Evolutionary conservation across 352 stramenopile genomes (phyloP).

Genomic region (Phytophthora vignae): DNA sequence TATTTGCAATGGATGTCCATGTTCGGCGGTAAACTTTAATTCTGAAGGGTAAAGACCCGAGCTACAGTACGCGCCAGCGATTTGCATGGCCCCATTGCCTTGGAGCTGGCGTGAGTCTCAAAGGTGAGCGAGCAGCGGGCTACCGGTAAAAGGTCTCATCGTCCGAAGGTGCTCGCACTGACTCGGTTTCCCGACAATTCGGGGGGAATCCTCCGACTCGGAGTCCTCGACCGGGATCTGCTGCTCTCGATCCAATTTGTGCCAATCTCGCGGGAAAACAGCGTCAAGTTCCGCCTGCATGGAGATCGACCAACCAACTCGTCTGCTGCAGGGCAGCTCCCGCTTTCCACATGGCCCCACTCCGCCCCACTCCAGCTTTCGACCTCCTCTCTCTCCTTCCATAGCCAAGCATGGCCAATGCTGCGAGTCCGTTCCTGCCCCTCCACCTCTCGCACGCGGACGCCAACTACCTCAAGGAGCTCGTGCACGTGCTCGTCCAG

Average conservation of each 20-base stretch:
- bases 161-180: neutral
- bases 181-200: slow-evolving; percentile 8
- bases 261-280: slow-evolving; percentile 34
- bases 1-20: neutral
- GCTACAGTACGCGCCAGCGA: no score
- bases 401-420: slow-evolving; percentile 3
- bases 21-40: neutral
- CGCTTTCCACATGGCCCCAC: neutral
- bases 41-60: neutral
- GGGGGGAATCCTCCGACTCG: neutral
- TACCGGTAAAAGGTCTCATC: neutral
- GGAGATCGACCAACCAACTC: slow-evolving; percentile 1
- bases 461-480: slow-evolving; percentile 34
- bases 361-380: slow-evolving; percentile 16
- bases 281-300: slow-evolving; percentile 12
- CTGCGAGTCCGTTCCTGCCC: slow-evolving; percentile 36
- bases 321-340: neutral
- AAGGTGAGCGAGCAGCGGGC: neutral
- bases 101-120: no score
- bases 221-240: slow-evolving; percentile 20
- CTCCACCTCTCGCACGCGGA: slow-evolving; percentile 32
- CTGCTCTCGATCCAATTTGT: slow-evolving; percentile 9
- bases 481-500: slow-evolving; percentile 41
- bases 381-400: slow-evolving; percentile 4
- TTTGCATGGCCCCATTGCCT: no score